Base-by-base conservation (phyloP, 768 basidiomycete species). In the Galerina sulciceps region DNA sequence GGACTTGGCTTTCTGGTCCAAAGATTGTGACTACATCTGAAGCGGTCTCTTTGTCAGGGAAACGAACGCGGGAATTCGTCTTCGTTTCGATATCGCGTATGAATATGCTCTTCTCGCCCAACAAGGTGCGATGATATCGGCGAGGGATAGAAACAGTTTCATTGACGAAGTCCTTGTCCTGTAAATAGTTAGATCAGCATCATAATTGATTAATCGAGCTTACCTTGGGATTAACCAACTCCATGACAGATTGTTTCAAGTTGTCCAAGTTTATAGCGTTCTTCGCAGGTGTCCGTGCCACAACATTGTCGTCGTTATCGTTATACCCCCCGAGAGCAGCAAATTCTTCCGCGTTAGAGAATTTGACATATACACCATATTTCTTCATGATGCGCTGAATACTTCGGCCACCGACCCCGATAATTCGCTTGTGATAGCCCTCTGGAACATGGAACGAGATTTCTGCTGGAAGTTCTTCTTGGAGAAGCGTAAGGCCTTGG, bases 341-440 rank as follows among this genome's bases (percentile, higher is more conserved):
- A 73, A 96, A 97, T 72, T 99, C 96, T 66, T 99, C 96, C 10
- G 94, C 94, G 72, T 98, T 99, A 20, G 93, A 94, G 69, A 99
- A 99, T 76, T 99, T 99, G 75, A 99, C 96, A 75, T 98, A 99
- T 18, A 98, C 96, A n/a, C 96, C 96, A 64, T 91, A 97, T 72
- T 96, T 94, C 80, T 98, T 98, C 96, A 99, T 99, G 75, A 99
- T 99, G 58, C 94, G 87, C 74, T 99, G 96, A 59, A 99, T 98
- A 75, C 94, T 99, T 69, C 95, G 89, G 26, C 96, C 96, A 35
- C 94, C 96, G 36, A 98, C 96, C 59, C 96, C 96, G 64, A 99
- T 99, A 71, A 99, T 99, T 60, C 97, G 91, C 74, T 98, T 99
- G 79, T 99, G 96, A 71, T 98, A 99, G 45, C 88, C 87, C 75